Conservation (phyloP, 208 protist genomes). For the Crithidia bombi region DNA sequence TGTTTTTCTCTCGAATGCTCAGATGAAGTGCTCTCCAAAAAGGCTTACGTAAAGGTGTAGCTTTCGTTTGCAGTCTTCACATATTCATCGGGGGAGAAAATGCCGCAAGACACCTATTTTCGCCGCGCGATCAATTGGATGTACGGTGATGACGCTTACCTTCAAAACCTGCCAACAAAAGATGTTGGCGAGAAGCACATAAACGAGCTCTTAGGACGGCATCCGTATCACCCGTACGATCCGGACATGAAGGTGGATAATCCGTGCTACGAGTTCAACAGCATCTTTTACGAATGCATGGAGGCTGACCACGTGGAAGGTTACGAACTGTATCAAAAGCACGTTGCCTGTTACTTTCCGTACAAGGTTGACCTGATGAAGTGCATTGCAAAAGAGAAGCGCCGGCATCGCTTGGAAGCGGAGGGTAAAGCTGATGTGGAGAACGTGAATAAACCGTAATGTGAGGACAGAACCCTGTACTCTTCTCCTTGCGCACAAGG, state of each 20-base stretch:
- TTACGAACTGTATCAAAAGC: constrained; percentile 86
- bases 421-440: not conserved
- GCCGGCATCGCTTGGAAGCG: constrained; percentile 36
- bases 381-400: constrained; percentile 75
- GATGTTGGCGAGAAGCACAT: constrained; percentile 86
- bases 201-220: constrained; percentile 84
- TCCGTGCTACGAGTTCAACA: constrained; percentile 70
- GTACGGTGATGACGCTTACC: constrained; percentile 82
- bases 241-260: constrained; percentile 68
- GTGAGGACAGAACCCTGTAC: not conserved
- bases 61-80: not conserved
- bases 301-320: constrained; percentile 75
- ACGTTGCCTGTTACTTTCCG: constrained; percentile 86
- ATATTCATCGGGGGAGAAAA: constrained; percentile 11
- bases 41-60: not conserved
- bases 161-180: constrained; percentile 56
- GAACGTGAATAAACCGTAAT: not conserved
- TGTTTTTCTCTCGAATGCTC: not conserved
- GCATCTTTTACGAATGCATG: constrained; percentile 81
- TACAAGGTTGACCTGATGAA: constrained; percentile 91
- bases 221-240: constrained; percentile 88
- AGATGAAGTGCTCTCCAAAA: not conserved
- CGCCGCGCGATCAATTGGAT: constrained; percentile 86
- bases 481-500: not conserved
- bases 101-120: constrained; percentile 81